Base-by-base conservation (phyloP, 129 eudicot genomes). In the Logfia minima region DNA sequence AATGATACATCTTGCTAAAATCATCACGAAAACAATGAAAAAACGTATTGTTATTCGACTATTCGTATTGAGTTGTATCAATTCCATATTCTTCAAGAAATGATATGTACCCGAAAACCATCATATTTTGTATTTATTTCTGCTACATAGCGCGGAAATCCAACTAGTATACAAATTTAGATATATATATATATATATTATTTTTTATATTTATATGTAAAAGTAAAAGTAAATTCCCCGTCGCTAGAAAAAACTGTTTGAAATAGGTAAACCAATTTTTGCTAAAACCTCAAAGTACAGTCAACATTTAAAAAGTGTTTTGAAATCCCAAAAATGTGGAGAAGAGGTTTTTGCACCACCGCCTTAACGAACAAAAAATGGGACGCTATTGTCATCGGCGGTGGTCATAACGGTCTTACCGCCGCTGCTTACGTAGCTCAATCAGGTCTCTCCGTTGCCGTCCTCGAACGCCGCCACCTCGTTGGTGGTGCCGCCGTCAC, bases 401-500 rank as follows among this genome's bases (percentile, higher is more conserved):
- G 93, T 8, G 98, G 98, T 58, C 98, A 94, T 87, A 94, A 94
- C 80, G 98, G 98, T 77, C 88, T 94, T 37, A 91, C 93, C 0
- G 88, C 99, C 72, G 99, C 99, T 75, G 97, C 99, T 1, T 94
- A 94, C 84, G 84, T 94, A 56, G 96, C 99, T 60, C 93, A 87
- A 61, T 84, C 92, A 48, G 99, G 99, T 70, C 90, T 91, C 77
- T 91, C 97, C 43, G 99, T 94, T 68, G 99, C 97, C 79, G 97
- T 94, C 83, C 96, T 94, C 35, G 97, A 94, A 79, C 96, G 97
- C 77, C 98, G 98, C 81, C 96, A 91, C 86, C 77, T 94, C 59
- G 77, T 94, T 5, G 98, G 98, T 3, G 98, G 98, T 17, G 99
- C 99, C 64, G 97, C 99, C 74, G 89, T 94, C 56, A 91, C 99